phyloP scores from a whole-genome alignment of 2,329 filamentous ascomycete genomes.

The Pseudogymnoascus sp. region DNA sequence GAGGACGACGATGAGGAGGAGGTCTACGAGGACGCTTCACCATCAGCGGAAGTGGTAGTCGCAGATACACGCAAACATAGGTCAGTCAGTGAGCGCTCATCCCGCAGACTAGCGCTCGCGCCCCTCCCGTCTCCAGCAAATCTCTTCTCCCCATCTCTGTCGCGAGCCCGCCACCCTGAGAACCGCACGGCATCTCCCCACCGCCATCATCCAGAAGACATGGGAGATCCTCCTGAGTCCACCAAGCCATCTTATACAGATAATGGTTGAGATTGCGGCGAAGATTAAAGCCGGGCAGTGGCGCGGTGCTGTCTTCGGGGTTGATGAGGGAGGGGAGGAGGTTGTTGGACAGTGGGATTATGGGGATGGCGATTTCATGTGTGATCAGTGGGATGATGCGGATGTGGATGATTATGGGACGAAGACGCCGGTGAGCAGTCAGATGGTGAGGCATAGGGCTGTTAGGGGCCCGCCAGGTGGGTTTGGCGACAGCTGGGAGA shows the following conservation, averaged over 20 bases:
- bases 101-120: constrained; percentile 51
- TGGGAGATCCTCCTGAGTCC: constrained; percentile 71
- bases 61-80: background rate
- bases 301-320: constrained; percentile 53
- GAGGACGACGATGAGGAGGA: constrained; percentile 33
- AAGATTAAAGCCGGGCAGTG: constrained; percentile 61
- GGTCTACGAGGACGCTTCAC: background rate
- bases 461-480: background rate
- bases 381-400: background rate
- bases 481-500: background rate
- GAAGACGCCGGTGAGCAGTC: background rate
- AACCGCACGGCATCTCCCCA: constrained; percentile 47
- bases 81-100: constrained; percentile 31
- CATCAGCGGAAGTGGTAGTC: background rate
- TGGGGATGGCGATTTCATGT: background rate
- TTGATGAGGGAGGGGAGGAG: constrained; percentile 35
- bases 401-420: background rate
- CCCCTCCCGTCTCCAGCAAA: constrained; percentile 64
- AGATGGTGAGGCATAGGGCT: background rate
- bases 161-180: constrained; percentile 36
- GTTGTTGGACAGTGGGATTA: background rate
- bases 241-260: constrained; percentile 67
- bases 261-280: constrained; percentile 77
- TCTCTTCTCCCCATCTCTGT: constrained; percentile 48
- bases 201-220: constrained; percentile 68